Evolutionary conservation across 2,329 filamentous ascomycete species (phyloP), one percentile per base, ranked within the genome.

Genomic region (Xylariomycetidae sp.): DNA sequence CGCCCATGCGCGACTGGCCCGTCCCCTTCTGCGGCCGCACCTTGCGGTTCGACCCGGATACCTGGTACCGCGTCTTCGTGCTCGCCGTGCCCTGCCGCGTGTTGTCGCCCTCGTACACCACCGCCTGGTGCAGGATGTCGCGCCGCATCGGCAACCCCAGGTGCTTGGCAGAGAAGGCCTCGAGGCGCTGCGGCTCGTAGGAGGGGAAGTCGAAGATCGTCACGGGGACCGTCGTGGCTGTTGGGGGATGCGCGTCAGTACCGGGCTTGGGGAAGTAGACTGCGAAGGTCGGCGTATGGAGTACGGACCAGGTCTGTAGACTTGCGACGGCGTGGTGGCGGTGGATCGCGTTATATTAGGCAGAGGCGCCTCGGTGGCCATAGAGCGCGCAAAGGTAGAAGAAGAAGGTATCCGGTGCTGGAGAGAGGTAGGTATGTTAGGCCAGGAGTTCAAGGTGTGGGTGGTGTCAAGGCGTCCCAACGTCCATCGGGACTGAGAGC

Each of bases 121-220:
- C 78, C 38, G 92, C 92, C 44, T 86, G 79, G 66, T 98, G 90
- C 34, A 98, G 79, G 45, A 98, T 79, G 60, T 98, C 92, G 58
- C 83, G 81, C 39, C 92, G 84, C 29, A 95, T 73, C 3, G 92
- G 92, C 20, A 96, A 76, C 55, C 85, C 69, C 27, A 98, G 82
- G 61, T 95, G 87, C 52, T 85, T 83, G 40, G 79, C 68, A 25
- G 84, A 80, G 69, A 89, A 96, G 51, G 76, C 64, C 56, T 85
- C 77, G 59, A 93, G 82, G 31, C 77, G 70, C 30, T 79, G 68
- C 16, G 92, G 92, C 61, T 95, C 88, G 63, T 95, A 79, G 9
- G 79, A 76, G 22, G 92, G 92, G 67, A 96, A 98, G 57, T 72
- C 70, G 75, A 95, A 88, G 61, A 95, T 76, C 34, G 90, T 96